Base-by-base conservation (phyloP, 805 yeast species). In the Scheffersomyces coipomensis region DNA sequence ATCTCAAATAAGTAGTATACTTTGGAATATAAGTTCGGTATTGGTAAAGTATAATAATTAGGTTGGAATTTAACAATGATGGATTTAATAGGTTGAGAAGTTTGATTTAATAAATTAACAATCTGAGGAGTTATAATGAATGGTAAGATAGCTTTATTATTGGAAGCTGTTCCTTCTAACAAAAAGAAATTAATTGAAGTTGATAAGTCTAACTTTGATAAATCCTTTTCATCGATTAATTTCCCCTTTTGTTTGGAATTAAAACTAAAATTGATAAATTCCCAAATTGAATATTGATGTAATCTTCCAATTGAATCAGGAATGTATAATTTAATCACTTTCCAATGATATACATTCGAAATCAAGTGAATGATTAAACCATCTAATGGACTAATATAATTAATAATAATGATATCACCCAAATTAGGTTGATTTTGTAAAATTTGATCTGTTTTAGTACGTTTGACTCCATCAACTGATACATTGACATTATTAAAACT, bases 131-230 rank as follows among this genome's bases (percentile, higher is more conserved):
- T 13, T 5, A 13, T n/a, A 25, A 66, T 64, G 39, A 85, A 75
- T 3, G 88, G 79, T 44, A 90, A 68, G 1, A 90, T 55, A 0
- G 89, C 81, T 45, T 81, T 81, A 36, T 95, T 93, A 55, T 90
- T 91, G 0, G 96, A 79, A 0, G 96, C 73, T 0, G 96, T 86
- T 0, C 96, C 96, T 53, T 89, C 97, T 2, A 83, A 71, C 42
- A 88, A 79, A 17, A 85, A 48, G 37, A 74, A 81, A 3, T 79
- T 69, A 0, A 55, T 63, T 30, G 74, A 71, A n/a, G 70, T 66
- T 3, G 29, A 25, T 12, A n/a, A 10, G 13, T 58, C 55, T 16
- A 60, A 51, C 21, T 55, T 47, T 1, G 49, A 32, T 17, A 64
- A 39, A 29, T 57, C 60, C 15, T 27, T 27, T 4, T 9, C n/a